Conservation (phyloP, 257 asterid species). For the Ligustrum vulgare region DNA sequence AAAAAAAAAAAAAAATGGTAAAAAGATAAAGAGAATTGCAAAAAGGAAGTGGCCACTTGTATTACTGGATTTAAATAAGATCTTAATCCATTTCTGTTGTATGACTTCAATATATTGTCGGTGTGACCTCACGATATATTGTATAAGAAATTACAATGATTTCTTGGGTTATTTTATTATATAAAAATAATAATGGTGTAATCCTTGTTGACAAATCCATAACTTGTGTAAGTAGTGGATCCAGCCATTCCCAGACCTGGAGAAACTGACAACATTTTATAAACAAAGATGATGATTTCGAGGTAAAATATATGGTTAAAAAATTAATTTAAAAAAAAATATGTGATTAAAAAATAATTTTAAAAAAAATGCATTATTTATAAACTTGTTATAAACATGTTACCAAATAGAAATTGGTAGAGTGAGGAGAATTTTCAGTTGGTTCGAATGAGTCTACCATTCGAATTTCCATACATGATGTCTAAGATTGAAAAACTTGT, state of each 20-base stretch:
- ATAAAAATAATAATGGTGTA: constrained; percentile 1
- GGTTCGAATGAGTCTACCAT: too few relatives aligned
- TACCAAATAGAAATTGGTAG: too few relatives aligned
- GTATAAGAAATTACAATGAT: not conserved
- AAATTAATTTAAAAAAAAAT: too few relatives aligned
- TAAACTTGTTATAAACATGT: too few relatives aligned
- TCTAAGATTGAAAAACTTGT: too few relatives aligned
- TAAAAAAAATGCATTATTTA: too few relatives aligned
- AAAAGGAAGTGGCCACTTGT: not conserved
- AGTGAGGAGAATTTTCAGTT: too few relatives aligned
- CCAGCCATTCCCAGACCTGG: not conserved
- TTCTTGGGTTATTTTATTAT: not conserved
- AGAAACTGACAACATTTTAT: too few relatives aligned
- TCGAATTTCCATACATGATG: too few relatives aligned
- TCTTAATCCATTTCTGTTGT: not conserved
- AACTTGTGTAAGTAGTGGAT: not conserved
- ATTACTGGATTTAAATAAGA: not conserved
- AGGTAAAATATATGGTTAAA: too few relatives aligned
- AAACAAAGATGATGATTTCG: too few relatives aligned
- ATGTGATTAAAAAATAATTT: too few relatives aligned
- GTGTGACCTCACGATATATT: constrained; percentile 25
- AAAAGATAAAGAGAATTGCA: not conserved
- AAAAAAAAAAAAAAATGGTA: not conserved
- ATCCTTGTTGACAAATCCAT: constrained; percentile 14
- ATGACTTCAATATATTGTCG: constrained; percentile 31